Evolutionary conservation across 257 asterid species (phyloP), one percentile per base, ranked within the genome.

Genomic region (Ocimum tenuiflorum): DNA sequence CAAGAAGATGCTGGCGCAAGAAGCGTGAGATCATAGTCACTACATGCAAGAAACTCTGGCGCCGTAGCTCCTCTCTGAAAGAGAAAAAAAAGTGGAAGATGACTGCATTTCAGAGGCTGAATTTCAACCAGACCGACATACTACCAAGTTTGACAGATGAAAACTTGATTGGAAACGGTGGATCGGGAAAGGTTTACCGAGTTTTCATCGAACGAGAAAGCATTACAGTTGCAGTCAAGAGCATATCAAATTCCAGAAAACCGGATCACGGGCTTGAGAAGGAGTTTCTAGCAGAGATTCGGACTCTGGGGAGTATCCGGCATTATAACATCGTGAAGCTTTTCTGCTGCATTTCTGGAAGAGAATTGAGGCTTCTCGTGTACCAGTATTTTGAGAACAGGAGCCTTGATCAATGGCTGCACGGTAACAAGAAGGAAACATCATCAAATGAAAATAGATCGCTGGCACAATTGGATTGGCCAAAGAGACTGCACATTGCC

Each of bases 351-450:
- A 70, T 87, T 68, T 77, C 89, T 1, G 66, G 87, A 13, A 79
- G 75, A 3, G 68, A 79, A 12, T 59, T 79, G 36, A 84, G 77
- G 77, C 88, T 87, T 49, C 82, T 84, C 2, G 91, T 86, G 4
- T 86, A 84, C 22, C 84, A 86, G 58, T 86, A 82, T 65, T 71
- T 86, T 59, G 85, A 77, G 72, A 82, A 82, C 60, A 76, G 60
- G 35, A 87, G 95, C 72, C 87, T 87, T 0, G 86, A 87, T 49
- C 68, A 74, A 60, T 87, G 91, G 91, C 81, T 87, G 23, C 83
- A 82, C 5, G 42, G 73, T 0, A 71, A 69, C 12, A 76, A 72
- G 48, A 77, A 66, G 57, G 78, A 51, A 27, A 38, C 36, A 13
- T 7, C 62, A n/a, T 23, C 73, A 2, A 48, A 7, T 54, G 61